phyloP scores from a whole-genome alignment of 208 protist species.

The Trypanosoma cruzi region DNA sequence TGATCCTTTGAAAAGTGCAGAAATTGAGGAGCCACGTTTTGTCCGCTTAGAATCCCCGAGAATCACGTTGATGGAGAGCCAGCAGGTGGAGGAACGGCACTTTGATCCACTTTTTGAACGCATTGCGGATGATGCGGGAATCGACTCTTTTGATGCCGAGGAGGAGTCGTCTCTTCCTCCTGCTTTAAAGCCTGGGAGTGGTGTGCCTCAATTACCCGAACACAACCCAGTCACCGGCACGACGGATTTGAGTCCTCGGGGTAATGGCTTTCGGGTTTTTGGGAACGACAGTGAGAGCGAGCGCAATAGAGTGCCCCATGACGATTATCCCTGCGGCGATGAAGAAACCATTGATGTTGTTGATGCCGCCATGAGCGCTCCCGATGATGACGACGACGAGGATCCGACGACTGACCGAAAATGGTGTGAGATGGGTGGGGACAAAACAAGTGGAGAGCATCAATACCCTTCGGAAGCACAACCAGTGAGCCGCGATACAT shows the following conservation, averaged over 20 bases:
- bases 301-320: too few species aligned
- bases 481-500: neutral
- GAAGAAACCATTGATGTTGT: neutral
- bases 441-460: neutral
- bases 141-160: neutral
- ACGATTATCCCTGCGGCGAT: neutral
- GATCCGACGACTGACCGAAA: neutral
- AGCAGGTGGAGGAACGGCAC: neutral
- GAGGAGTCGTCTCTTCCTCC: neutral
- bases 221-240: neutral
- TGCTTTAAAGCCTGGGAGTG: neutral
- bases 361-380: neutral
- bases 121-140: neutral
- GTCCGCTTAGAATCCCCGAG: neutral
- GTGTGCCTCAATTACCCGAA: neutral
- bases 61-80: neutral
- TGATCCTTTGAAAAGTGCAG: neutral
- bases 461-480: neutral
- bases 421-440: neutral
- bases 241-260: neutral
- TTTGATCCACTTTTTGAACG: constrained; percentile 10
- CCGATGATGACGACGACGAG: constrained; percentile 1
- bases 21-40: neutral
- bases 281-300: neutral
- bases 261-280: neutral